Conservation (phyloP, 2,329 filamentous ascomycete genomes). For the Penicillium brevicompactum region DNA sequence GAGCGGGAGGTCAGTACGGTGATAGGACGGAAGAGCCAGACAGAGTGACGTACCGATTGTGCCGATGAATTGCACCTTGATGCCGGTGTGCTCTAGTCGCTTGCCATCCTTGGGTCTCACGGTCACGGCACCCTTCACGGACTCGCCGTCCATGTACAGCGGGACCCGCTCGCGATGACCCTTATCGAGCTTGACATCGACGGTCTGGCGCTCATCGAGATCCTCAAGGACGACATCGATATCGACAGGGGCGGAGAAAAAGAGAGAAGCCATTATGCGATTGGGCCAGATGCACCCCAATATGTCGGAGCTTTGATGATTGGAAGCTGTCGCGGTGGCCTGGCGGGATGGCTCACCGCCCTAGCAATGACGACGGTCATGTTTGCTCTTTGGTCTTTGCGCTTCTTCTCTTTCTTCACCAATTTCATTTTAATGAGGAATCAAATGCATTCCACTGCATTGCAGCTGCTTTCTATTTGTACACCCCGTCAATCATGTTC, state of each 20-base stretch:
- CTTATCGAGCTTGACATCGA: conserved; percentile 98
- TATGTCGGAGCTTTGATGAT: conserved; percentile 20
- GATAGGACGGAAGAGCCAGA: neutral
- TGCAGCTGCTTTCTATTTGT: no score
- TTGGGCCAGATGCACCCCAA: conserved; percentile 7
- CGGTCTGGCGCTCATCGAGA: conserved; percentile 88
- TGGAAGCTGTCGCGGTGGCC: conserved; percentile 24
- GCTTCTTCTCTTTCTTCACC: neutral
- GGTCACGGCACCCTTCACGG: conserved; percentile 93
- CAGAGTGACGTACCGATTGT: conserved; percentile 68
- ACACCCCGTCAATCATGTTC: no score
- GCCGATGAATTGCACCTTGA: conserved; percentile 99
- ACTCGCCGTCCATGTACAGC: conserved; percentile 97
- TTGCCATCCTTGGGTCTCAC: conserved; percentile 97
- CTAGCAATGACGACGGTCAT: neutral
- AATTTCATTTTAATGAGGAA: no score
- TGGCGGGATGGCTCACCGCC: conserved; percentile 9
- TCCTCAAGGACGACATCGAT: conserved; percentile 98
- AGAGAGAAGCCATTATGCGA: conserved; percentile 85
- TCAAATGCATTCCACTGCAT: no score
- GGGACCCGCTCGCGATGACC: conserved; percentile 95
- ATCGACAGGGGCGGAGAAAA: conserved; percentile 97
- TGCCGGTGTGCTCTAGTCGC: conserved; percentile 94
- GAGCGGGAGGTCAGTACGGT: neutral
- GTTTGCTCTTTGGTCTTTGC: neutral